Conservation (phyloP, 139 green algal genomes). For the Chlamydomonas sp. region DNA sequence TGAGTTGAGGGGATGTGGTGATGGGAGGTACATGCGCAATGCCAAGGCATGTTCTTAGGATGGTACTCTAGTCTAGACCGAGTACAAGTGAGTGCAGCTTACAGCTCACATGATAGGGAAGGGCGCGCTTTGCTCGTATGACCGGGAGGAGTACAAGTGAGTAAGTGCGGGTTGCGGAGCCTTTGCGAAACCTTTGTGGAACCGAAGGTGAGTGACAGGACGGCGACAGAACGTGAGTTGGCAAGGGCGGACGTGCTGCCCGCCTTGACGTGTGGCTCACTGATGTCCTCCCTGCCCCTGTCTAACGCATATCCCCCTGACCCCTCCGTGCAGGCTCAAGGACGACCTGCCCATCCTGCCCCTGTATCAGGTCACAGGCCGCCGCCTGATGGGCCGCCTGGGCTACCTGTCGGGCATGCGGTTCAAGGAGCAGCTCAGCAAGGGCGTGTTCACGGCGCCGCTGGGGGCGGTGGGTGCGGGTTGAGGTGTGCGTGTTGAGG, state of each 20-base stretch:
- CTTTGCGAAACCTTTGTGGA: too few species aligned
- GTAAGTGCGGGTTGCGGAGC: neutral
- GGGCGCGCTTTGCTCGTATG: neutral
- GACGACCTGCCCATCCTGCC: slow-evolving; percentile 41
- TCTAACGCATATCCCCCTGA: neutral
- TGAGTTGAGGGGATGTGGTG: neutral
- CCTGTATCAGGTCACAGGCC: slow-evolving; percentile 44
- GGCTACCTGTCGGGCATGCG: slow-evolving; percentile 32
- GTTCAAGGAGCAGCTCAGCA: slow-evolving; percentile 40
- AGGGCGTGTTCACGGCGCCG: slow-evolving; percentile 42
- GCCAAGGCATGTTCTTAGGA: neutral
- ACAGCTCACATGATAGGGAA: neutral
- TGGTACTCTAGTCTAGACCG: neutral
- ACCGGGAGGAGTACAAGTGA: neutral
- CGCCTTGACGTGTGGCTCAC: too few species aligned
- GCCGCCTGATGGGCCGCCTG: slow-evolving; percentile 45
- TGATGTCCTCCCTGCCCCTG: neutral
- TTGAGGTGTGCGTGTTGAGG: neutral
- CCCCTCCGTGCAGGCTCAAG: slow-evolving; percentile 14
- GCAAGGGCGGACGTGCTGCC: too few species aligned
- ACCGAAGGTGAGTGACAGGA: too few species aligned
- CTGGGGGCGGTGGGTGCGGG: slow-evolving; percentile 26
- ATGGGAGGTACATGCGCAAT: neutral
- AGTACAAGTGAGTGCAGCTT: neutral
- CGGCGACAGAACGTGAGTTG: too few species aligned